Base-by-base conservation (phyloP, 2,329 filamentous ascomycete genomes). In the Neospermospora avenae region DNA sequence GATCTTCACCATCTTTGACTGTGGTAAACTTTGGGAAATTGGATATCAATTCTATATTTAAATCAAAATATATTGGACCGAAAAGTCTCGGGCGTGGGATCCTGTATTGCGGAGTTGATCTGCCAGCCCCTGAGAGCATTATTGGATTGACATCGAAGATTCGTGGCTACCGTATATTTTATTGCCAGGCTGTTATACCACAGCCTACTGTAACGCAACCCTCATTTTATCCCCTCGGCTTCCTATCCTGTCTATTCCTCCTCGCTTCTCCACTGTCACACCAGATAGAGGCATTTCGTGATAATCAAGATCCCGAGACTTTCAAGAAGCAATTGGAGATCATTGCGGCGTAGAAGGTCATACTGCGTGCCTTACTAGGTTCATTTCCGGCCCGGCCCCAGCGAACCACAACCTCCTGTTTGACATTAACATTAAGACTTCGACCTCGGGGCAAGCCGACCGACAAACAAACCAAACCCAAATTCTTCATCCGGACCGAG, bases 361-460 rank as follows among this genome's bases (percentile, higher is more conserved):
- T n/a, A n/a, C n/a, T n/a, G n/a, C n/a, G n/a, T n/a, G n/a, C n/a
- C n/a, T n/a, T n/a, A n/a, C n/a, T n/a, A n/a, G n/a, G n/a, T n/a
- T n/a, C n/a, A n/a, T n/a, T 1, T 58, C 49, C 51, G 60, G 52
- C 60, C 60, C 62, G 59, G 58, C 55, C n/a, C n/a, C n/a, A n/a
- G n/a, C n/a, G n/a, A n/a, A n/a, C n/a, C n/a, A n/a, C n/a, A n/a
- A 37, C 56, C 58, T 64, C 60, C 60, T 66, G 61, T 64, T 65
- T 61, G 49, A 63, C 56, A 56, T 61, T 67, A 52, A 63, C 56
- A 56, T 61, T 67, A 52, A 66, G 37, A 45, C 51, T 16, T 28
- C 41, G n/a, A 37, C 56, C 58, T 61, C 58, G 61, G 59, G 56
- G 61, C 61, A 64, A 55, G 53, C 57, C 34, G 52, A 53, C 52